A percentile compares a stretch with the other conserved stretches of the same genome.
Conservation (phyloP, 2,329 filamentous ascomycete genomes). For the Colletotrichum plurivorum region DNA sequence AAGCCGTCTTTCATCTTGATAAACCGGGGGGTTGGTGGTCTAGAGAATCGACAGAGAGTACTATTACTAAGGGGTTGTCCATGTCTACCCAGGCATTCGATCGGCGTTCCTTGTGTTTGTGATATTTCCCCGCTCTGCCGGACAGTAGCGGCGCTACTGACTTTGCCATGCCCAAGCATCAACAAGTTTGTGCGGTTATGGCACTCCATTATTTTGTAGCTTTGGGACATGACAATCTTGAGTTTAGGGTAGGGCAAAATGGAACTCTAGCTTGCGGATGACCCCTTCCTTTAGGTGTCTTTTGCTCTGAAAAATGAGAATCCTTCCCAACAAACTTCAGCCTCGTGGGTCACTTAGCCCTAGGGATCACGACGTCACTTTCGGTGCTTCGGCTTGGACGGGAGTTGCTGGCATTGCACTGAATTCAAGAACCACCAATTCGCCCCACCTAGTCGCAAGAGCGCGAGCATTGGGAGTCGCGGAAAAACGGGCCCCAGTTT, state of each 20-base stretch:
- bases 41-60: slow-evolving; percentile 17
- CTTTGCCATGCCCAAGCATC: no score
- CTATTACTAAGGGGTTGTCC: not conserved
- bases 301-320: no score
- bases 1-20: slow-evolving; percentile 9
- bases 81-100: not conserved
- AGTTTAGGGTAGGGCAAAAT: no score
- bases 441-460: not conserved
- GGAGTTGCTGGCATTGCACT: not conserved
- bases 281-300: no score
- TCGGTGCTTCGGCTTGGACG: not conserved
- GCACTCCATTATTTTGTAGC: no score
- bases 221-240: no score
- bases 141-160: no score
- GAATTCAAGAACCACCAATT: not conserved
- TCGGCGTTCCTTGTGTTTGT: not conserved
- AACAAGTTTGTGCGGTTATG: no score
- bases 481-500: slow-evolving; percentile 6
- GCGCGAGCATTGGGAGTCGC: not conserved
- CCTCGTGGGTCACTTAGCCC: no score
- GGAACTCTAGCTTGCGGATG: no score
- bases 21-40: not conserved
- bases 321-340: no score
- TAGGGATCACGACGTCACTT: not conserved
- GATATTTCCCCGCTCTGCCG: not conserved